Percentiles rank a stretch among this genome's conserved stretches.
phyloP scores from a whole-genome alignment of 495 filamentous ascomycete genomes.

The Hypoxylon subgilvum region DNA sequence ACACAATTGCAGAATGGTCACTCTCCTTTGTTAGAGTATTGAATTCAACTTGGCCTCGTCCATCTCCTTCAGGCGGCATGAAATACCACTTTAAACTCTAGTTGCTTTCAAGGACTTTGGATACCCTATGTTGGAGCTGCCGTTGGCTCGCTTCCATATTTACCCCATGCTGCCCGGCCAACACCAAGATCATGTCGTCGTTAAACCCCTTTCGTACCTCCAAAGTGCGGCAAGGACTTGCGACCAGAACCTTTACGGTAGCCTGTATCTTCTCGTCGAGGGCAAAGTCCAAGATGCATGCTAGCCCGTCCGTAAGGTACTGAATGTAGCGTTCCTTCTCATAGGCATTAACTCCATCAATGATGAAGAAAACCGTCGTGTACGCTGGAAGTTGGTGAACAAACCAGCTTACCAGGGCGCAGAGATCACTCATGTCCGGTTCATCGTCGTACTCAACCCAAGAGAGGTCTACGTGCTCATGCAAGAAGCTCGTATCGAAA shows the following conservation, averaged over 20 bases:
- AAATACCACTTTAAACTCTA: conserved; percentile 1
- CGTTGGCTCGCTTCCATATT: background rate
- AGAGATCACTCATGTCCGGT: background rate
- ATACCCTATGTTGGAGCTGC: background rate
- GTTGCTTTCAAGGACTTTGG: background rate
- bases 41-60: no score
- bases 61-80: no score
- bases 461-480: background rate
- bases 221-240: background rate
- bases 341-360: background rate
- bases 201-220: background rate
- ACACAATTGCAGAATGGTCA: no score
- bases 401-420: background rate
- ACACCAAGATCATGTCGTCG: background rate
- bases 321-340: background rate
- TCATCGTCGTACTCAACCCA: background rate
- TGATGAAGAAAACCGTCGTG: background rate
- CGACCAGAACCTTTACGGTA: background rate
- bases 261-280: background rate
- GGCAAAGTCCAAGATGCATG: background rate
- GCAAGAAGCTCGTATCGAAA: background rate
- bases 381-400: background rate
- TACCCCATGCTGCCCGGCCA: background rate
- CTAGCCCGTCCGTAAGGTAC: background rate
- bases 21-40: no score